Evolutionary conservation across 371 early-diverging fungal species (phyloP).

Genomic region (Mucor racemosus): DNA sequence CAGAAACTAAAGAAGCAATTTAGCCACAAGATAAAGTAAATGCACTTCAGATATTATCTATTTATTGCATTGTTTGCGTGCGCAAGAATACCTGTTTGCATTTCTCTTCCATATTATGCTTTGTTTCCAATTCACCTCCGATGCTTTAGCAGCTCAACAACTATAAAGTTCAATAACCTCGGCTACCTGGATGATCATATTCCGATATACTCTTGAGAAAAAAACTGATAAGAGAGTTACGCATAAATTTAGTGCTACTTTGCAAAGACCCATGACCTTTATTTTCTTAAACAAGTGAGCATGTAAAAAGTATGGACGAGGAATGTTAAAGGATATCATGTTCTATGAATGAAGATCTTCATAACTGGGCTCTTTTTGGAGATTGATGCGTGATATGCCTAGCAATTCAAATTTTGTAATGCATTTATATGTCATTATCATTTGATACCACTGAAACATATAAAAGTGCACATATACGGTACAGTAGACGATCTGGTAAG

Average conservation of each 20-base stretch:
- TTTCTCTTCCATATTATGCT: too few species aligned
- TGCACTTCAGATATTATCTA: too few species aligned
- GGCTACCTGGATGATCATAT: background rate
- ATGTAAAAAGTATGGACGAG: background rate
- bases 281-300: background rate
- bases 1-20: too few species aligned
- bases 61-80: too few species aligned
- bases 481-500: too few species aligned
- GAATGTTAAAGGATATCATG: background rate
- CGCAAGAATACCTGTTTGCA: too few species aligned
- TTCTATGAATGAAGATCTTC: background rate
- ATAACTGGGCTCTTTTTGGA: background rate
- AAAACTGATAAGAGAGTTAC: background rate
- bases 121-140: too few species aligned
- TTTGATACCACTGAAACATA: too few species aligned
- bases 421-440: background rate
- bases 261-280: background rate
- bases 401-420: background rate
- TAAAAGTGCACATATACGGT: too few species aligned
- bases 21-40: too few species aligned
- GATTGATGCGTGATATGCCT: too few species aligned
- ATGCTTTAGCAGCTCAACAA: too few species aligned
- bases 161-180: background rate
- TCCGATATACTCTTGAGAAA: background rate
- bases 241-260: conserved; percentile 1